These are phyloP conservation scores for Candida boleticola DNA, from an alignment of 805 yeast species.

Conservation along the genomic window DNA sequence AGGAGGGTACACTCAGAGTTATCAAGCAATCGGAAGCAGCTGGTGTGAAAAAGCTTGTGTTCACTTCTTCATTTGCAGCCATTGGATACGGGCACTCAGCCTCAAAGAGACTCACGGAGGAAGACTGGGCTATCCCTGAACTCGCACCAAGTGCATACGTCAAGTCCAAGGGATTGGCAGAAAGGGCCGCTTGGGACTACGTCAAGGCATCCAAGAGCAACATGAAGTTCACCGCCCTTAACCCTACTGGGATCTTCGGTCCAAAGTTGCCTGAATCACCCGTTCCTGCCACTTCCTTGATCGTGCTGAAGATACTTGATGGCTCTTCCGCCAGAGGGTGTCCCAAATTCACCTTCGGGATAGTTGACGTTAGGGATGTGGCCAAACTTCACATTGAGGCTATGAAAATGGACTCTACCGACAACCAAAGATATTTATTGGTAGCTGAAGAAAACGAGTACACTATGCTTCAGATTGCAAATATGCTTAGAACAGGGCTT, in stretches of 20 bases:
- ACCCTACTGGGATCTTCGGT: constrained; percentile 2
- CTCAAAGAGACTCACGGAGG: constrained; percentile 30
- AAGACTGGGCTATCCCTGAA: constrained; percentile 52
- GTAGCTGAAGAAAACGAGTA: neutral
- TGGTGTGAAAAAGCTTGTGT: constrained; percentile 6
- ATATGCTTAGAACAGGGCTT: neutral
- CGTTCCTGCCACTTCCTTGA: neutral
- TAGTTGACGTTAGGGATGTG: constrained; percentile 15
- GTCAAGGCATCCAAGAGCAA: neutral
- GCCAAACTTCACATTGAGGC: constrained; percentile 13
- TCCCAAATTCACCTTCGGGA: constrained; percentile 1
- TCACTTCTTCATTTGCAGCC: constrained; percentile 9
- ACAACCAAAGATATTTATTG: constrained; percentile 31
- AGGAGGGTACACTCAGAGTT: constrained; percentile 7
- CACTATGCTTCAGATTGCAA: neutral
- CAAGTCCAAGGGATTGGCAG: constrained; percentile 6
- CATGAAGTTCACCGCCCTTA: constrained; percentile 1
- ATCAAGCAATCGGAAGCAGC: constrained; percentile 10
- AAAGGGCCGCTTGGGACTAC: constrained; percentile 9
- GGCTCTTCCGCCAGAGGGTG: neutral
- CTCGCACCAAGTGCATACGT: neutral
- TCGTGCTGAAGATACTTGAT: neutral
- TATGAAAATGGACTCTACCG: constrained; percentile 28
- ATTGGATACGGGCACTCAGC: constrained; percentile 1
- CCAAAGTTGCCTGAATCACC: neutral